A percentile compares a stretch with the other conserved stretches of the same genome.
These are phyloP conservation scores for Epichloe hybrida DNA, from an alignment of 2,329 filamentous ascomycete genomes.

Conservation along the genomic window DNA sequence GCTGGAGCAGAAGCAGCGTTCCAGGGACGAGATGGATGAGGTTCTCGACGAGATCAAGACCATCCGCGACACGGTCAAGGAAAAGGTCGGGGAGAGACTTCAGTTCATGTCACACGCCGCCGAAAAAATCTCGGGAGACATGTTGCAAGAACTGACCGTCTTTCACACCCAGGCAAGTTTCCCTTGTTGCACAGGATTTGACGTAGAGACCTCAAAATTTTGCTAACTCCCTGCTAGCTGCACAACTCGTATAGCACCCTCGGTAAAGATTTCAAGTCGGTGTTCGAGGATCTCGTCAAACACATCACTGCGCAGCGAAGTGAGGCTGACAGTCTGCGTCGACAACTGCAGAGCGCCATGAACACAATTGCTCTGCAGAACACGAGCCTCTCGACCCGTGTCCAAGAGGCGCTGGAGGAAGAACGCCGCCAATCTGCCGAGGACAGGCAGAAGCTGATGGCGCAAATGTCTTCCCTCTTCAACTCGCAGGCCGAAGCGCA, in stretches of 20 bases:
- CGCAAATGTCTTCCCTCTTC: constrained; percentile 66
- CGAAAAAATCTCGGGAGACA: constrained; percentile 75
- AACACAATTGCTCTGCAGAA: constrained; percentile 55
- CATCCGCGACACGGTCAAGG: constrained; percentile 79
- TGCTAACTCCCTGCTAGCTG: constrained; percentile 34
- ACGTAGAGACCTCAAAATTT: too few species aligned
- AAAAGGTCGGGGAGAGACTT: constrained; percentile 70
- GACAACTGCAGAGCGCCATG: constrained; percentile 59
- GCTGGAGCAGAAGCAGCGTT: constrained; percentile 50
- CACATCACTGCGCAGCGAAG: constrained; percentile 63
- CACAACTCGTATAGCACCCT: constrained; percentile 74
- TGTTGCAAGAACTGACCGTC: constrained; percentile 69
- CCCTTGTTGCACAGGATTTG: background rate
- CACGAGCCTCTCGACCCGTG: constrained; percentile 46
- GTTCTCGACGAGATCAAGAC: constrained; percentile 84
- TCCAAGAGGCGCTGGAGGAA: constrained; percentile 59
- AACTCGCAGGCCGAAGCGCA: constrained; percentile 61
- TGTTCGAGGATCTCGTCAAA: constrained; percentile 69
- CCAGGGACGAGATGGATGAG: constrained; percentile 78
- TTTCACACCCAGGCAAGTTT: constrained; percentile 55
- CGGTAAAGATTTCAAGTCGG: constrained; percentile 70
- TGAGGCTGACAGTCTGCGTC: constrained; percentile 60
- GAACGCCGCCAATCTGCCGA: constrained; percentile 59
- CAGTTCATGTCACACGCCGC: constrained; percentile 72
- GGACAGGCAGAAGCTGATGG: constrained; percentile 61